Evolutionary conservation across 257 asterid genomes (phyloP).

Genomic region (Catharanthus roseus): DNA sequence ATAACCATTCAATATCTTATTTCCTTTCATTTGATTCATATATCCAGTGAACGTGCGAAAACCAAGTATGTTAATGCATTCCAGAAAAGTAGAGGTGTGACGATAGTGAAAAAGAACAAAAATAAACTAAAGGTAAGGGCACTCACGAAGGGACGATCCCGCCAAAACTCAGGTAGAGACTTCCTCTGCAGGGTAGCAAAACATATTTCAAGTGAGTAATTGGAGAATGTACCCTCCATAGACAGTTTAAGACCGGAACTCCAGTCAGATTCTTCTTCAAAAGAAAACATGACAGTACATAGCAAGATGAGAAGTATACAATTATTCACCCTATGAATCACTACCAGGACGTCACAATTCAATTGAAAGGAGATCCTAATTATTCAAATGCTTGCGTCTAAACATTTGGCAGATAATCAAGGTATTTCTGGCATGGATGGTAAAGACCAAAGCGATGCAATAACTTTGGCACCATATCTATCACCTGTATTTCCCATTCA

Average conservation of each 20-base stretch:
- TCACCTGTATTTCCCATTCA: neutral
- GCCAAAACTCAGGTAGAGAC: slow-evolving; percentile 97
- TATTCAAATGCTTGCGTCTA: neutral
- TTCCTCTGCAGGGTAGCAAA: slow-evolving; percentile 49
- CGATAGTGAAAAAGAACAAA: slow-evolving; percentile 6
- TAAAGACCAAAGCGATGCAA: neutral
- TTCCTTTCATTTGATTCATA: neutral
- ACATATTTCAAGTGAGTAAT: slow-evolving; percentile 17
- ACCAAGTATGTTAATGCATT: neutral
- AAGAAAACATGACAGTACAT: neutral
- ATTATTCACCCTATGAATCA: neutral
- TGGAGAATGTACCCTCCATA: neutral
- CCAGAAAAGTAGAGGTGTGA: neutral
- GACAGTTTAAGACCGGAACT: neutral
- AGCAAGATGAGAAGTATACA: neutral
- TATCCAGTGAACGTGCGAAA: neutral
- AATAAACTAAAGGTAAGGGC: slow-evolving; percentile 16
- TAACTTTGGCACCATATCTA: neutral
- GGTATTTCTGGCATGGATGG: neutral
- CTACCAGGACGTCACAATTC: neutral
- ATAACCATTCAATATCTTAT: neutral
- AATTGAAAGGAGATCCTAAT: neutral
- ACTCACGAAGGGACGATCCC: slow-evolving; percentile 80
- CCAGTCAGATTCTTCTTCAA: neutral
- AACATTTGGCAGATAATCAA: neutral